Base-by-base conservation (phyloP, 768 basidiomycete genomes). In the Mycena vitilis region DNA sequence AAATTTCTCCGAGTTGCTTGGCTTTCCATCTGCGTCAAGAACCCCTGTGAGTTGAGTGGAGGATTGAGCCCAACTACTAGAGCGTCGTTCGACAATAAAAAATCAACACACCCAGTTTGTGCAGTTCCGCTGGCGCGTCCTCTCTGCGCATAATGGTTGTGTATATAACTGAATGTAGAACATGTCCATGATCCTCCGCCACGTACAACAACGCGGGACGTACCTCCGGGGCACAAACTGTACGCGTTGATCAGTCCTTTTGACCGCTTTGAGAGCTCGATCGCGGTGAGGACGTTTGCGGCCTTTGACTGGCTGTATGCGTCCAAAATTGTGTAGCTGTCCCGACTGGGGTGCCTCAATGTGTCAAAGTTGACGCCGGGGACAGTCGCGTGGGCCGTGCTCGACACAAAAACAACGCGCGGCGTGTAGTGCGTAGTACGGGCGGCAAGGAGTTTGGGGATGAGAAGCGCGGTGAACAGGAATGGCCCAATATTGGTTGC, bases 381-480 rank as follows among this genome's bases (percentile, higher is more conserved):
- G 10, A 18, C 47, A 48, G 10, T 11, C 18, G 4, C n/a, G n/a
- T 48, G 47, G 20, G 18, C 47, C 5, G 10, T n/a, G 47, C 47
- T 48, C 6, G 47, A 48, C 18, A 48, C 47, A 48, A n/a, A 48
- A 10, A 48, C 52, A 7, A 54, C 52, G 16, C 52, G 52, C 16
- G 52, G 52, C 5, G 52, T 54, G 23, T 54, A 34, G 52, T 34
- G 15, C 36, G 23, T 25, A 6, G 25, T 30, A 15, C 52, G 25
- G 18, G 52, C 30, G 25, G 52, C 52, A 18, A 54, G 52, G 23
- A 54, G 23, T n/a, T 54, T 54, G 6, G 49, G 37, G 36, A 65
- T n/a, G 47, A 48, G 8, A 10, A 48, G 47, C 11, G 18, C n/a
- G 47, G 47, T 48, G 20, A 48, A n/a, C 20, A 48, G 47, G 18